Evolutionary conservation across 495 filamentous ascomycete species (phyloP).

Genomic region (Podospora comata): DNA sequence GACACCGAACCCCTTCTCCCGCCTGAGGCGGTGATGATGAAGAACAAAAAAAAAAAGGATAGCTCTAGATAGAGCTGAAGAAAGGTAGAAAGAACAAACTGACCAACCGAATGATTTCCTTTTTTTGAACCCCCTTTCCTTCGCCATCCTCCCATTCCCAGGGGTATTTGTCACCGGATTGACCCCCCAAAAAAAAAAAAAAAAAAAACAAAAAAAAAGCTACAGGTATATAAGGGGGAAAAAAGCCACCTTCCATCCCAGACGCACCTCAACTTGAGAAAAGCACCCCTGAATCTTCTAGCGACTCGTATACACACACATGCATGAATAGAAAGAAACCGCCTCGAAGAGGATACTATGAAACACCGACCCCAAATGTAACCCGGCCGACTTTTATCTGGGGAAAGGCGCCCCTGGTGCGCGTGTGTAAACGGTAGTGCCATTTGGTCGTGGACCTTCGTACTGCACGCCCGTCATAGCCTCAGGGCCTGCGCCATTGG

Average conservation of each 20-base stretch:
- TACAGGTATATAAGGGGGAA: neutral
- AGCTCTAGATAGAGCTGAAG: neutral
- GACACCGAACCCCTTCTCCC: neutral
- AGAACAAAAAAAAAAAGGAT: neutral
- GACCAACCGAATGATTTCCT: neutral
- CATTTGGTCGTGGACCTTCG: constrained; percentile 35
- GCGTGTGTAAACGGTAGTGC: neutral
- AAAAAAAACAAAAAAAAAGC: neutral
- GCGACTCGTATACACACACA: neutral
- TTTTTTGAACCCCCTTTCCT: neutral
- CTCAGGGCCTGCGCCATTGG: constrained; percentile 30
- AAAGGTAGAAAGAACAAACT: neutral
- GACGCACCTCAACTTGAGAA: neutral
- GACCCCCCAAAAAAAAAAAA: neutral
- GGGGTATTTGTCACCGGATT: neutral
- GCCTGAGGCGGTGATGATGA: neutral
- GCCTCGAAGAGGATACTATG: neutral
- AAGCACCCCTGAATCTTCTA: neutral
- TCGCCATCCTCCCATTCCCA: neutral
- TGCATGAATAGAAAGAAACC: neutral
- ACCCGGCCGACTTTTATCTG: neutral
- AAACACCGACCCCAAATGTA: neutral
- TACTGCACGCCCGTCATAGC: constrained; percentile 58
- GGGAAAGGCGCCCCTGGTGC: neutral
- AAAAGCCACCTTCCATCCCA: neutral